A percentile compares a stretch with the other conserved stretches of the same genome.
Evolutionary conservation across 257 asterid species (phyloP).

Genomic region (Buddleja alternifolia): DNA sequence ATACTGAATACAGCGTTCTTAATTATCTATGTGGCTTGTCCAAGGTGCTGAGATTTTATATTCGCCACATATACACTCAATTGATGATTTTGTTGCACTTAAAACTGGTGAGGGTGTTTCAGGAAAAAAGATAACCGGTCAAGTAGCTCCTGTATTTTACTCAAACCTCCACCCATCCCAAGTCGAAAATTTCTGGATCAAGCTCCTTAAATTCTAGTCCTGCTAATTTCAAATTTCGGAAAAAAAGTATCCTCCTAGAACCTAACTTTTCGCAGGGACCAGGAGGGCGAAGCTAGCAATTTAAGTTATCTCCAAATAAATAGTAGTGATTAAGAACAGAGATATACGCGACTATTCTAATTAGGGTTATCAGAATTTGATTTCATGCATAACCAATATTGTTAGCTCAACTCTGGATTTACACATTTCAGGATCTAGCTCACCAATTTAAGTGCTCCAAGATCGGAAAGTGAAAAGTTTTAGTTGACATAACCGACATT

Average conservation of each 20-base stretch:
- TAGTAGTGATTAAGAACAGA: neutral
- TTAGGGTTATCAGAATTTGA: constrained; percentile 4
- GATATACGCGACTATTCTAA: neutral
- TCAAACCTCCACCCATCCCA: constrained; percentile 16
- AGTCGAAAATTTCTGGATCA: constrained; percentile 1
- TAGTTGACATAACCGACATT: neutral
- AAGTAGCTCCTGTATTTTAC: neutral
- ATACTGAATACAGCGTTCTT: constrained; percentile 2
- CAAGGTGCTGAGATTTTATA: constrained; percentile 7
- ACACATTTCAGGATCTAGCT: neutral
- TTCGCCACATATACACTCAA: constrained; percentile 1
- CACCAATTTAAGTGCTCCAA: neutral
- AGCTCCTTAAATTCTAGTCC: constrained; percentile 6
- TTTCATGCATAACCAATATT: neutral
- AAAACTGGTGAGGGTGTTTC: neutral
- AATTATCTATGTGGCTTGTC: constrained; percentile 3
- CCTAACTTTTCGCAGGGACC: too few relatives aligned
- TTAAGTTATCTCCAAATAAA: constrained; percentile 4
- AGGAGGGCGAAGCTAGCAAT: neutral
- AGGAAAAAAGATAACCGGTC: neutral
- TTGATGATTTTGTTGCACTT: neutral
- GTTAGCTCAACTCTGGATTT: neutral
- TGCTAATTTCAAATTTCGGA: neutral
- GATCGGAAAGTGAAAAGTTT: neutral
- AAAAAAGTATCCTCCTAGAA: too few relatives aligned